Evolutionary conservation across 805 yeast genomes (phyloP), one percentile per base, ranked within the genome.

Genomic region (Myxozyma nipponensis): DNA sequence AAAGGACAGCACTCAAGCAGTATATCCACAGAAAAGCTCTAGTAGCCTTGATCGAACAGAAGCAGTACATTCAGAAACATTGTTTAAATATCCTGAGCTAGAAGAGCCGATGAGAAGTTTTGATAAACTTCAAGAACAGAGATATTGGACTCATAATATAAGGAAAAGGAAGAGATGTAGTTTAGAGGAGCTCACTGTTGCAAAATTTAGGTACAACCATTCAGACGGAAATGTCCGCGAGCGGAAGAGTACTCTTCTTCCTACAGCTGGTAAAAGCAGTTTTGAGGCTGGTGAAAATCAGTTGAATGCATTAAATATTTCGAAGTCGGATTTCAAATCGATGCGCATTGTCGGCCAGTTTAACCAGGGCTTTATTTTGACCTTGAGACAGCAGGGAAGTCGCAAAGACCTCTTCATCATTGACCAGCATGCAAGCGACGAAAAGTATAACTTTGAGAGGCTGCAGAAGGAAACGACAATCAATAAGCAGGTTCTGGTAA

Each of bases 381-480:
- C 86, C 0, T 76, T 78, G 2, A 72, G 81, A 44, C 60, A 55
- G n/a, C 64, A 64, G 2, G 58, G 50, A 13, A 64, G 63, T 23
- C 47, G 43, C 7, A 18, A 44, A 6, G 88, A 88, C 62, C 61
- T 91, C 28, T 90, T 93, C 61, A 90, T 93, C 30, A 76, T 93
- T 42, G 99, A 93, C 66, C 99, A 93, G 67, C 99, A 93, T 70
- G 98, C 98, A 0, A 86, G 95, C 58, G 98, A 93, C 69, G 99
- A 93, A 63, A 93, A 90, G 60, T 88, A 63, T 71, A 93, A 93
- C 66, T 93, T 87, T 70, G 98, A 93, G 66, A 72, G 71, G 43
- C 68, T 85, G 15, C 82, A 79, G 58, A 66, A 70, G 17, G 73
- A 72, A 2, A 78, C 85, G 0, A 69, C 71, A 0, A 80, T 90